A percentile compares a stretch with the other conserved stretches of the same genome.
These are phyloP conservation scores for Plasmodium blacklocki DNA, from an alignment of 169 alveolate genomes.

Conservation along the genomic window DNA sequence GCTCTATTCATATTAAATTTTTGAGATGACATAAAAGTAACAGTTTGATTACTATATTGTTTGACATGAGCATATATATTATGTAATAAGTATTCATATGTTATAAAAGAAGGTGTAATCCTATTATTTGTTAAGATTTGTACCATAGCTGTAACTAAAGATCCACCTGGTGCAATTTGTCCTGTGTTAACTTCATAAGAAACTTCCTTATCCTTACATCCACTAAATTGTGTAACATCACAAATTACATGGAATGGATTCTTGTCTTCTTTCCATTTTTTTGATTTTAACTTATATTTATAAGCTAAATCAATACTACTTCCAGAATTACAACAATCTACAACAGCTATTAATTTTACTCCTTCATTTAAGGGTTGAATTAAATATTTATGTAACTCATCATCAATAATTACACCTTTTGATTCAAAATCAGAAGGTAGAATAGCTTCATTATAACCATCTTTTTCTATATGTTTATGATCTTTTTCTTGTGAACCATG, in stretches of 20 bases:
- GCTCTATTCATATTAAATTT: constrained; percentile 32
- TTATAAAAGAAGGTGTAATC: constrained; percentile 5
- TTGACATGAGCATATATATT: constrained; percentile 16
- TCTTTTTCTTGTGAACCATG: constrained; percentile 79
- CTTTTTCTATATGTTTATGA: constrained; percentile 59
- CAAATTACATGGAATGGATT: constrained; percentile 63
- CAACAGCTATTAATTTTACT: constrained; percentile 78
- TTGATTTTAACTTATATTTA: constrained; percentile 39
- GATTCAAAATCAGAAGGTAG: constrained; percentile 79
- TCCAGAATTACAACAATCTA: constrained; percentile 81
- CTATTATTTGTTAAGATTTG: constrained; percentile 12
- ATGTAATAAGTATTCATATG: constrained; percentile 35
- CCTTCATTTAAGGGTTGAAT: constrained; percentile 78
- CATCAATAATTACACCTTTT: constrained; percentile 77
- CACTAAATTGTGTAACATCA: constrained; percentile 66
- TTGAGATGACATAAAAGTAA: constrained; percentile 49
- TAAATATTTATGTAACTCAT: constrained; percentile 68
- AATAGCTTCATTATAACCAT: constrained; percentile 84
- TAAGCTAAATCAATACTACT: constrained; percentile 60
- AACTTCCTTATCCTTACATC: constrained; percentile 25
- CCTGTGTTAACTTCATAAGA: constrained; percentile 28
- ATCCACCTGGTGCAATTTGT: constrained; percentile 37
- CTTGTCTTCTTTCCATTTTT: constrained; percentile 57
- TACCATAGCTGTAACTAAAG: constrained; percentile 25
- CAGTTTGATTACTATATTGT: constrained; percentile 11